Evolutionary conservation across 306 rosid species (phyloP), one percentile per base, ranked within the genome.

Genomic region (Elaeagnus macrophylla): DNA sequence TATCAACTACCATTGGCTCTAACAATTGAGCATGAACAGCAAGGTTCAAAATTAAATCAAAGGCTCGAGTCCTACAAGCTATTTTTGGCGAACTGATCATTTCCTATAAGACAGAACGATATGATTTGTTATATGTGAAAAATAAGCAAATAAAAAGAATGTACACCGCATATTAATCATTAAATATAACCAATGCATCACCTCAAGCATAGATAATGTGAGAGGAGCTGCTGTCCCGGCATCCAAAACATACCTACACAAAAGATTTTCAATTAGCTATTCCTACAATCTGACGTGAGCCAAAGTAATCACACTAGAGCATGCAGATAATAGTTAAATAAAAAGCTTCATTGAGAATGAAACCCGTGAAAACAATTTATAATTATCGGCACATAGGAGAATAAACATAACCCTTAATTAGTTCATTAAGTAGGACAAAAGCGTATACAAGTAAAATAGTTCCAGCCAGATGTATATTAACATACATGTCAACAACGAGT

Each of bases 401-500:
- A 37, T 7, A 10, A 37, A 14, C 15, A n/a, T 53, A 36, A 25
- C 40, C 14, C 12, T 53, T 53, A 25, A 6, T 37, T 53, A n/a
- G 19, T 36, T 18, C 32, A 3, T 9, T 45, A 20, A 49, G 37
- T 3, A 37, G 37, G 42, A 20, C 38, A 37, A 25, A 14, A 40
- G 51, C 65, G 64, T 65, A 64, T 10, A 39, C 59, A 62, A 25
- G 53, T 51, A 13, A 70, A 60, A 52, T 45, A 45, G 59, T 64
- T 39, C 42, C 53, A 53, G 62, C 65, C 46, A 72, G 61, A 56
- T 59, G 60, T 19, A 65, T 60, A 13, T 58, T 52, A 71, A 79
- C 99, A 73, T 93, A 93, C 99, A 93, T 93, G 94, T 93, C 99
- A 77, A 93, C 84, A 13, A 93, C 81, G 50, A 93, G 89, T 71